Base-by-base conservation (phyloP, 1,284 basidiomycete species). In the Acaromyces ingoldii region DNA sequence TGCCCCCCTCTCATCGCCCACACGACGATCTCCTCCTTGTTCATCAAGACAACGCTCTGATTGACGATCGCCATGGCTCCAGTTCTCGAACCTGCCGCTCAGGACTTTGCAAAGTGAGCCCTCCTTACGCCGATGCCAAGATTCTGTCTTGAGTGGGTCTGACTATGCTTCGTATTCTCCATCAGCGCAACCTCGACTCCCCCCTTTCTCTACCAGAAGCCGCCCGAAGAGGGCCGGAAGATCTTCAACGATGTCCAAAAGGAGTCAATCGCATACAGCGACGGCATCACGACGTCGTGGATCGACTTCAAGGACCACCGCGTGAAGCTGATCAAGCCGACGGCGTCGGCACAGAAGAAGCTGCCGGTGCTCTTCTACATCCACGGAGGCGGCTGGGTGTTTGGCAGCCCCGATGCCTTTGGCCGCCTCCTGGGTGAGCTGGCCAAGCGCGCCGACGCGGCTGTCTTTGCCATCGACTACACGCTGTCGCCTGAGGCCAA, bases 21-120 rank as follows among this genome's bases (percentile, higher is more conserved):
- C n/a, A n/a, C n/a, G n/a, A n/a, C n/a, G n/a, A n/a, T n/a, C n/a
- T n/a, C n/a, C n/a, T n/a, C n/a, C n/a, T n/a, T n/a, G n/a, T n/a
- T n/a, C n/a, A n/a, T n/a, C n/a, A n/a, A n/a, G n/a, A n/a, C n/a
- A n/a, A n/a, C n/a, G n/a, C n/a, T n/a, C n/a, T n/a, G n/a, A n/a
- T n/a, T n/a, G n/a, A n/a, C n/a, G n/a, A n/a, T n/a, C n/a, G n/a
- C n/a, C n/a, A n/a, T n/a, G n/a, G n/a, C n/a, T n/a, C n/a, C n/a
- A n/a, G n/a, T n/a, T n/a, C 36, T 37, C 7, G 36, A 37, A 37
- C 36, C 36, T 37, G 36, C 36, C 24, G 36, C 36, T 37, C 36
- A 37, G 7, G 3, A 37, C 17, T 37, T 37, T 37, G 7, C 36
- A 37, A 7, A 37, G 36, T 37, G 36, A 37, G 36, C n/a, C n/a